A percentile compares a stretch with the other conserved stretches of the same genome.
Evolutionary conservation across 2,329 filamentous ascomycete genomes (phyloP).

Genomic region (Exophiala lecanii-corni): DNA sequence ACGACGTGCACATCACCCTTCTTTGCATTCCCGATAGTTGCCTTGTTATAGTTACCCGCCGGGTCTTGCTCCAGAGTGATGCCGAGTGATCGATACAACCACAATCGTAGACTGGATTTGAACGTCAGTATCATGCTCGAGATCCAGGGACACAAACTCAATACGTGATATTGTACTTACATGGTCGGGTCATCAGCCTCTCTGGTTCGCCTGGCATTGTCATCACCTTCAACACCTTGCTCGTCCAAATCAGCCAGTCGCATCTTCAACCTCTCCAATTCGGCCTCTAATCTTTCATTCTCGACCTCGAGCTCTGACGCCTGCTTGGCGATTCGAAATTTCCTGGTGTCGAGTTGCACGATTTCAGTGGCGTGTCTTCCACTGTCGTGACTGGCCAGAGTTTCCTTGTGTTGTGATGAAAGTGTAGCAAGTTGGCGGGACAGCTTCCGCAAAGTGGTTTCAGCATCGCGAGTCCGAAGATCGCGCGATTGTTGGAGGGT

Average conservation of each 20-base stretch:
- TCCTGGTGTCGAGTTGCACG: conserved; percentile 80
- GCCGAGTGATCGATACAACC: conserved; percentile 84
- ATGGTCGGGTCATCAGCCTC: conserved; percentile 48
- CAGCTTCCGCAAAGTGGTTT: conserved; percentile 64
- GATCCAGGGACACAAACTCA: neutral
- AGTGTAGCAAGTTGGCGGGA: conserved; percentile 72
- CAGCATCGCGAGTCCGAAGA: conserved; percentile 67
- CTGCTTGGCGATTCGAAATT: conserved; percentile 91
- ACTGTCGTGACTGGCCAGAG: conserved; percentile 65
- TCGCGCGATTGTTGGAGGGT: conserved; percentile 81
- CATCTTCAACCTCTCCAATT: conserved; percentile 69
- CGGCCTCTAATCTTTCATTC: conserved; percentile 79
- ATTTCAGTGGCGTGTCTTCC: conserved; percentile 79
- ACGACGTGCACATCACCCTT: conserved; percentile 93
- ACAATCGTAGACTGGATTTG: conserved; percentile 63
- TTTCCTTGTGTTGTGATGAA: conserved; percentile 70
- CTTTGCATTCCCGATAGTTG: conserved; percentile 75
- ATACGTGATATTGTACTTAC: conserved; percentile 17
- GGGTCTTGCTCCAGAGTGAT: conserved; percentile 82
- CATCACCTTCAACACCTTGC: conserved; percentile 75
- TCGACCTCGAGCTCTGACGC: conserved; percentile 88
- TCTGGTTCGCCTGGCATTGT: conserved; percentile 47
- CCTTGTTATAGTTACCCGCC: conserved; percentile 78
- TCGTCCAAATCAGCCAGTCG: conserved; percentile 77
- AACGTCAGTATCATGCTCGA: conserved; percentile 7